phyloP scores from a whole-genome alignment of 371 early-diverging fungal species.

The Apophysomyces ossiformis region DNA sequence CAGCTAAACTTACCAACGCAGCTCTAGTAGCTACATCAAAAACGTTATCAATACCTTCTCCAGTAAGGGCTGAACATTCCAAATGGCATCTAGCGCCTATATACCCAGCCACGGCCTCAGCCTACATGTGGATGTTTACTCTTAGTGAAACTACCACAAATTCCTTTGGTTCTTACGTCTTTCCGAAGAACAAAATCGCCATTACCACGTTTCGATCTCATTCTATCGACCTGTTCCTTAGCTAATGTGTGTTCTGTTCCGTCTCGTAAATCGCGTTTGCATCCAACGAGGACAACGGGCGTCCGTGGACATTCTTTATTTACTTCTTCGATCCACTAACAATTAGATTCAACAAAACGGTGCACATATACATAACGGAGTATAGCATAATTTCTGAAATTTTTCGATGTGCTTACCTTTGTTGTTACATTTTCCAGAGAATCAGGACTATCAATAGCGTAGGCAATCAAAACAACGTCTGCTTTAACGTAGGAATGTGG shows the following conservation, averaged over 20 bases:
- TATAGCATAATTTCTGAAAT: not conserved
- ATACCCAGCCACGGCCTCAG: constrained; percentile 23
- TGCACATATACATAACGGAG: constrained; percentile 40
- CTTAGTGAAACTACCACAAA: not conserved
- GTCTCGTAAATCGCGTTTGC: constrained; percentile 51
- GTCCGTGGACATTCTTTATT: constrained; percentile 34
- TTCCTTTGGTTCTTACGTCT: constrained; percentile 7
- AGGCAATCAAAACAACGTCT: constrained; percentile 56
- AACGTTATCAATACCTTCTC: constrained; percentile 35
- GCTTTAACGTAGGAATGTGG: constrained; percentile 55
- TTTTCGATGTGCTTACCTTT: constrained; percentile 29
- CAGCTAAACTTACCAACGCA: constrained; percentile 3
- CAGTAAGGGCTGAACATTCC: constrained; percentile 37
- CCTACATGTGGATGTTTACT: constrained; percentile 16
- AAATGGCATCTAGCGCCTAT: constrained; percentile 35
- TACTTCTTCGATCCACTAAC: constrained; percentile 54
- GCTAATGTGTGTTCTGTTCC: constrained; percentile 25
- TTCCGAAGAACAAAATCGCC: constrained; percentile 9
- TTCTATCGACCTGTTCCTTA: constrained; percentile 11
- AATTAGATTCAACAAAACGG: constrained; percentile 32
- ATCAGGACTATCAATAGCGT: constrained; percentile 60
- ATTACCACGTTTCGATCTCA: constrained; percentile 9
- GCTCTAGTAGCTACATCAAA: constrained; percentile 28
- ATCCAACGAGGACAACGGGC: constrained; percentile 47
- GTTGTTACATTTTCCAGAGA: constrained; percentile 59